Evolutionary conservation across 495 filamentous ascomycete species (phyloP).

Genomic region (Apiosordaria backusii): DNA sequence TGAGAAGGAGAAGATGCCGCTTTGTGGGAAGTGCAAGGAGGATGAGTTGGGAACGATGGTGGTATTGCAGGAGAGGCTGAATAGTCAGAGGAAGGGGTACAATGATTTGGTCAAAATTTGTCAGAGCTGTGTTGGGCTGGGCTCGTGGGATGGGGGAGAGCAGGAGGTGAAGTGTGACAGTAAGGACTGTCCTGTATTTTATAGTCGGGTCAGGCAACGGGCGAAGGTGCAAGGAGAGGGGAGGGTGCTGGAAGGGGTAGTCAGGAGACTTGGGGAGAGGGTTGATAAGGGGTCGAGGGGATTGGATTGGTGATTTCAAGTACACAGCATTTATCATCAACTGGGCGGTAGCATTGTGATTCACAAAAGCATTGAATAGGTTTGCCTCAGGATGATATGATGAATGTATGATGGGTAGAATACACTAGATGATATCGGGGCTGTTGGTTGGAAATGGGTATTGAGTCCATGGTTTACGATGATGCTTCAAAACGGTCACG

Average conservation of each 20-base stretch:
- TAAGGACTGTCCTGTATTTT: constrained; percentile 90
- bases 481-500: not conserved
- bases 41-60: constrained; percentile 57
- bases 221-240: constrained; percentile 58
- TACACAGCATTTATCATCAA: not conserved
- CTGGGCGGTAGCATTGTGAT: not conserved
- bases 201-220: constrained; percentile 70
- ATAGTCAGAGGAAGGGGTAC: constrained; percentile 59
- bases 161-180: constrained; percentile 75
- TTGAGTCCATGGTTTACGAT: not conserved
- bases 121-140: constrained; percentile 71
- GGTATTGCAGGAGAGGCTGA: constrained; percentile 57
- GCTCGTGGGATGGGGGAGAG: constrained; percentile 54
- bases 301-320: constrained; percentile 14
- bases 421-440: not conserved
- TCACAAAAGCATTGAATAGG: not conserved
- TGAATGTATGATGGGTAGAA: not conserved
- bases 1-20: constrained; percentile 11
- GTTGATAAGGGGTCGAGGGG: constrained; percentile 25
- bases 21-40: constrained; percentile 63
- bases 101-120: constrained; percentile 71
- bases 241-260: constrained; percentile 52
- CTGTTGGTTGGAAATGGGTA: not conserved
- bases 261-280: constrained; percentile 51
- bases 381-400: not conserved